Conservation (phyloP, 352 stramenopile species). For the Phytophthora foliorum region DNA sequence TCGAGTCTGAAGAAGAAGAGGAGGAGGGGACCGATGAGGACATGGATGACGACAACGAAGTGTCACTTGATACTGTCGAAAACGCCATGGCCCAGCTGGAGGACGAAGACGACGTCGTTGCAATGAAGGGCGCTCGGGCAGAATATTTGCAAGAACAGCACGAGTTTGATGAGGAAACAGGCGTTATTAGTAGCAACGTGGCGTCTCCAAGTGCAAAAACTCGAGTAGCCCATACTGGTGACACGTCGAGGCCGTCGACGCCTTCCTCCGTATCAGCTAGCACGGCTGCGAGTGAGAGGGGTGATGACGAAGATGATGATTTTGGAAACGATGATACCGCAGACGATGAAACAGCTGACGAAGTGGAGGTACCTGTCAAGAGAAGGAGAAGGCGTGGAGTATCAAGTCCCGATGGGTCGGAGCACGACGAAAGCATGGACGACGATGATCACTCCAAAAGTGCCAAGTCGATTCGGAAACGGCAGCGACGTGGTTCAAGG, state of each 20-base stretch:
- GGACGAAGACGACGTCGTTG: slow-evolving; percentile 96
- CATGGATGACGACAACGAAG: slow-evolving; percentile 60
- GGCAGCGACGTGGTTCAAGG: slow-evolving; percentile 27
- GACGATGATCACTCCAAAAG: slow-evolving; percentile 47
- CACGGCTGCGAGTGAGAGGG: slow-evolving; percentile 51
- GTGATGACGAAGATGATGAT: slow-evolving; percentile 51
- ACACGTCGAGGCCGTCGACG: slow-evolving; percentile 35
- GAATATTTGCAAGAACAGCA: slow-evolving; percentile 66
- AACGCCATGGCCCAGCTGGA: slow-evolving; percentile 96
- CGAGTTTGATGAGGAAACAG: slow-evolving; percentile 72
- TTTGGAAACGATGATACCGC: slow-evolving; percentile 31
- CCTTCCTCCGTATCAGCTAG: slow-evolving; percentile 50
- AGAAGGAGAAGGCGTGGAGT: slow-evolving; percentile 4
- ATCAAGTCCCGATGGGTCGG: slow-evolving; percentile 23
- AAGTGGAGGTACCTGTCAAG: slow-evolving; percentile 21
- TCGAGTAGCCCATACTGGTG: background rate
- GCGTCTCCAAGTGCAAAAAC: slow-evolving; percentile 12
- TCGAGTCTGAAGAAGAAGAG: slow-evolving; percentile 51
- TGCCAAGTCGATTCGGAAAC: slow-evolving; percentile 32
- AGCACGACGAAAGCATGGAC: slow-evolving; percentile 52
- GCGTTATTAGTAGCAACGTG: slow-evolving; percentile 14
- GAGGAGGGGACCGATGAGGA: slow-evolving; percentile 45
- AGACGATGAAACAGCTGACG: slow-evolving; percentile 26
- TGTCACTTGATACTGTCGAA: slow-evolving; percentile 85
- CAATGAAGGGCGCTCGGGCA: slow-evolving; percentile 86